These are phyloP conservation scores for Starmerella apis DNA, from an alignment of 805 yeast species.

Conservation along the genomic window DNA sequence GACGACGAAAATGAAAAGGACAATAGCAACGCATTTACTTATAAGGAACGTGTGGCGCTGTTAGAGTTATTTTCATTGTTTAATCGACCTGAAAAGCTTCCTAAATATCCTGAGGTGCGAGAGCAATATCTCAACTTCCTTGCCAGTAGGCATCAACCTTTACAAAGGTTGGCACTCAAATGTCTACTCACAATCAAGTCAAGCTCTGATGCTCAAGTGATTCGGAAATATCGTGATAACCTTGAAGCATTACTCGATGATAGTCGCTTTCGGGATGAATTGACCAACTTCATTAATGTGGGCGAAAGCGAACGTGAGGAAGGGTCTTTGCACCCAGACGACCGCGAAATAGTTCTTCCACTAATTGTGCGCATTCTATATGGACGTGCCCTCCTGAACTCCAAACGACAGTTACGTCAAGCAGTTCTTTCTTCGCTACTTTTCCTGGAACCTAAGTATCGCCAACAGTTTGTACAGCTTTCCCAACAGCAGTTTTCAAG, in stretches of 20 bases:
- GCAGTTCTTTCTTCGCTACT: slow-evolving; percentile 32
- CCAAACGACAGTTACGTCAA: slow-evolving; percentile 57
- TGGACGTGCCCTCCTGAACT: slow-evolving; percentile 77
- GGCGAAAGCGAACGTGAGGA: slow-evolving; percentile 36
- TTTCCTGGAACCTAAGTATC: slow-evolving; percentile 34
- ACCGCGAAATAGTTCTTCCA: slow-evolving; percentile 54
- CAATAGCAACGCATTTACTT: slow-evolving; percentile 3
- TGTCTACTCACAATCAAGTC: slow-evolving; percentile 54
- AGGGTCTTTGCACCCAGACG: slow-evolving; percentile 47
- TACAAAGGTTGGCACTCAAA: slow-evolving; percentile 64
- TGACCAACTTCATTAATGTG: slow-evolving; percentile 44
- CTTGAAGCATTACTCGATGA: slow-evolving; percentile 70
- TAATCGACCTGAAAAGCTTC: slow-evolving; percentile 48
- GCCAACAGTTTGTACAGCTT: slow-evolving; percentile 50
- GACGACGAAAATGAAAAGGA: slow-evolving; percentile 21
- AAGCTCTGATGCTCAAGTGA: slow-evolving; percentile 32
- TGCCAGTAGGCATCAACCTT: slow-evolving; percentile 47
- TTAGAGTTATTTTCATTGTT: slow-evolving; percentile 56
- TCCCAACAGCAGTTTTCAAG: slow-evolving; percentile 41
- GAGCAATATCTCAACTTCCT: slow-evolving; percentile 45
- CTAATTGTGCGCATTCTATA: slow-evolving; percentile 64
- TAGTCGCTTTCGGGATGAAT: slow-evolving; percentile 73
- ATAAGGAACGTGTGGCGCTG: slow-evolving; percentile 33
- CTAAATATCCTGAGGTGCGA: slow-evolving; percentile 45
- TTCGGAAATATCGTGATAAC: slow-evolving; percentile 62